Percentiles rank a stretch among this genome's conserved stretches.
phyloP scores from a whole-genome alignment of 345 rosid species.

The Salix udensis region DNA sequence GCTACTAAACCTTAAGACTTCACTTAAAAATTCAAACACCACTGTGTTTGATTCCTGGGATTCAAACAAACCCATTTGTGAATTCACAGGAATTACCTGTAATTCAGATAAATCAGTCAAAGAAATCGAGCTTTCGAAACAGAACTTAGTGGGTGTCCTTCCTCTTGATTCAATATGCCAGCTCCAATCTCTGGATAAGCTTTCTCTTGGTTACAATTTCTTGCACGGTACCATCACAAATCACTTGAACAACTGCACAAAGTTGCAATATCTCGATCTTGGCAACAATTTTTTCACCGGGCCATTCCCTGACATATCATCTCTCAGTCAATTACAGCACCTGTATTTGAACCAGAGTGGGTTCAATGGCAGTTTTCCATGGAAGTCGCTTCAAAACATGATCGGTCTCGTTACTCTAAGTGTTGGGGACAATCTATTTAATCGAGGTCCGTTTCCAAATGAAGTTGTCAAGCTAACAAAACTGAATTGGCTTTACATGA shows the following conservation, averaged over 20 bases:
- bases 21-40: constrained; percentile 26
- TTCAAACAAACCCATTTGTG: constrained; percentile 28
- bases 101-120: constrained; percentile 37
- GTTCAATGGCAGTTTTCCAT: constrained; percentile 63
- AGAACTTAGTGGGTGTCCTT: constrained; percentile 39
- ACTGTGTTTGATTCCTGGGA: constrained; percentile 52
- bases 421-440: constrained; percentile 61
- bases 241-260: constrained; percentile 49
- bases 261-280: constrained; percentile 58
- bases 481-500: constrained; percentile 55
- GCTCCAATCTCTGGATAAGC: constrained; percentile 51
- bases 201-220: constrained; percentile 63
- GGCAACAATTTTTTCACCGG: constrained; percentile 70
- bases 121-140: constrained; percentile 64
- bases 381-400: constrained; percentile 58
- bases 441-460: constrained; percentile 42
- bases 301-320: constrained; percentile 52
- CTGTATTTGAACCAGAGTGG: constrained; percentile 58
- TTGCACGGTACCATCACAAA: constrained; percentile 37
- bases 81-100: constrained; percentile 66
- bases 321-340: constrained; percentile 44
- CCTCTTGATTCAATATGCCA: constrained; percentile 55
- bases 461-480: constrained; percentile 45
- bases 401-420: constrained; percentile 49
- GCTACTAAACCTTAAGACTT: constrained; percentile 45